phyloP scores from a whole-genome alignment of 2,329 filamentous ascomycete species.

The Teratosphaeriaceae sp. region DNA sequence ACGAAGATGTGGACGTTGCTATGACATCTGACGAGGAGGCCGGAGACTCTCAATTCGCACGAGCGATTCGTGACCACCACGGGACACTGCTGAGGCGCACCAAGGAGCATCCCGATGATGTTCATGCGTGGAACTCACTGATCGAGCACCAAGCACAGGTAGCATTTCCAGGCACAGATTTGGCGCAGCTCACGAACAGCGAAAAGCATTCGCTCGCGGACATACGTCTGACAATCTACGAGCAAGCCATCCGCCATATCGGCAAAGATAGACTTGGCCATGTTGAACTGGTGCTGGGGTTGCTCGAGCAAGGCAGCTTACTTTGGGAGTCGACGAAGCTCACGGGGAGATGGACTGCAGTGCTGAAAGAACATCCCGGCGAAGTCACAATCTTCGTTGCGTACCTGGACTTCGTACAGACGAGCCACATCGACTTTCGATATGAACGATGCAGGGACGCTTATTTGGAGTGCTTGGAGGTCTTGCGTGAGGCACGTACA shows the following conservation, averaged over 20 bases:
- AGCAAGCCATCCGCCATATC: conserved; percentile 63
- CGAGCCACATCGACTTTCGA: conserved; percentile 58
- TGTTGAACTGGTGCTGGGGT: conserved; percentile 56
- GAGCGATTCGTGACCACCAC: conserved; percentile 44
- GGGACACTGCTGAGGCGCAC: conserved; percentile 58
- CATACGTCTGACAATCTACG: conserved; percentile 72
- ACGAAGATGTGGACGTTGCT: conserved; percentile 33
- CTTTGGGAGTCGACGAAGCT: conserved; percentile 64
- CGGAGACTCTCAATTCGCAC: conserved; percentile 9
- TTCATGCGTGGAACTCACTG: conserved; percentile 70
- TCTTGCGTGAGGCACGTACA: conserved; percentile 5
- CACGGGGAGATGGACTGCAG: conserved; percentile 58
- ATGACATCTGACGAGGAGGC: conserved; percentile 20
- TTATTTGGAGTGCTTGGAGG: conserved; percentile 51
- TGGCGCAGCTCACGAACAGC: conserved; percentile 46
- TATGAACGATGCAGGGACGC: conserved; percentile 59
- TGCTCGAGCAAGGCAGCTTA: conserved; percentile 67
- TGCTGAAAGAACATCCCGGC: conserved; percentile 49
- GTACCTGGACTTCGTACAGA: conserved; percentile 66
- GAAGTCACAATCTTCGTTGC: conserved; percentile 65
- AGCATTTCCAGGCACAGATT: conserved; percentile 45
- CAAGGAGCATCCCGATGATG: conserved; percentile 58
- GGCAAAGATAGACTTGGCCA: conserved; percentile 39
- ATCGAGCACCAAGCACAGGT: conserved; percentile 70
- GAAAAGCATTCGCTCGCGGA: conserved; percentile 66